Evolutionary conservation across 2,329 filamentous ascomycete genomes (phyloP).

Genomic region (Ambrosiella cleistominuta): DNA sequence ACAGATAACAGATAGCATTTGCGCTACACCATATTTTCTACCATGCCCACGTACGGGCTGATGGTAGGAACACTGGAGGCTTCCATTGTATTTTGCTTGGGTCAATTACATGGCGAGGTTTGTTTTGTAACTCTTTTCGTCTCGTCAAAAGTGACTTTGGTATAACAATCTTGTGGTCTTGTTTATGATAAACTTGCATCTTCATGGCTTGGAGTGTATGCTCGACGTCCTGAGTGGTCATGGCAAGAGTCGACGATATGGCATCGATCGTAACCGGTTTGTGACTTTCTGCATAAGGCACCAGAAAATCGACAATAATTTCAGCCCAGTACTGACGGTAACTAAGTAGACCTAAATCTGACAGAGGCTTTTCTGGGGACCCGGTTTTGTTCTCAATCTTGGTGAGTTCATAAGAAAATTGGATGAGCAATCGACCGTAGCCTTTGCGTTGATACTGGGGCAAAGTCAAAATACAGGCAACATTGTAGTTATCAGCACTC

Average conservation of each 20-base stretch:
- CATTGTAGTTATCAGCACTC: constrained; percentile 88
- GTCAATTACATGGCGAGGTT: constrained; percentile 61
- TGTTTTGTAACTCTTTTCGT: constrained; percentile 62
- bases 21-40: constrained; percentile 22
- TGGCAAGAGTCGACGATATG: constrained; percentile 60
- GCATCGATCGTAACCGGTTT: constrained; percentile 71
- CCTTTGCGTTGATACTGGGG: constrained; percentile 94
- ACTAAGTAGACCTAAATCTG: constrained; percentile 78
- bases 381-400: constrained; percentile 91
- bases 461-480: constrained; percentile 91
- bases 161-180: constrained; percentile 88
- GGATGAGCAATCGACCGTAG: constrained; percentile 81
- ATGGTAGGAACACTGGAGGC: constrained; percentile 82
- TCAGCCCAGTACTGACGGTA: constrained; percentile 98
- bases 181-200: constrained; percentile 91
- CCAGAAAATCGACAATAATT: constrained; percentile 72
- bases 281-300: constrained; percentile 49
- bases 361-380: constrained; percentile 89
- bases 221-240: constrained; percentile 96
- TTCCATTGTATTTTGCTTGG: constrained; percentile 77
- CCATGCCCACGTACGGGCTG: constrained; percentile 90
- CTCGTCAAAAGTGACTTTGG: constrained; percentile 67
- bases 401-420: constrained; percentile 92
- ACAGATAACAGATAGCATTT: not conserved
- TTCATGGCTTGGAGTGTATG: constrained; percentile 86